phyloP scores from a whole-genome alignment of 768 basidiomycete species.

The Kwoniella pini region DNA sequence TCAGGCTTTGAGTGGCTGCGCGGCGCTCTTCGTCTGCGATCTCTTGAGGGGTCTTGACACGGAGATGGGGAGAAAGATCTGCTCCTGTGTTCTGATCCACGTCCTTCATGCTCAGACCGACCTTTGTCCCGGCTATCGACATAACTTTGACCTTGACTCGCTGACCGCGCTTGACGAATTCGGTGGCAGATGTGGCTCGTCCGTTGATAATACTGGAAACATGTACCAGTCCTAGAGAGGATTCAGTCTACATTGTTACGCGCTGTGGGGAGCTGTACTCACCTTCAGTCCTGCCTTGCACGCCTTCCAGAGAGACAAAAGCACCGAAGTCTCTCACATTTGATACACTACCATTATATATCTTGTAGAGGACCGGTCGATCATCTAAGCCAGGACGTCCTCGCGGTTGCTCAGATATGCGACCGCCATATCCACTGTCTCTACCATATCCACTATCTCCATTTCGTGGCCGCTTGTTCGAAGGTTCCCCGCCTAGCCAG shows the following conservation, averaged over 20 bases:
- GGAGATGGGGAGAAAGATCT: conserved; percentile 90
- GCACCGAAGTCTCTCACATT: conserved; percentile 94
- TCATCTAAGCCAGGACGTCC: conserved; percentile 65
- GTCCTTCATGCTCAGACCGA: conserved; percentile 95
- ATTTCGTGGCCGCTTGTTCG: conserved; percentile 66
- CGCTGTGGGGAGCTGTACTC: conserved; percentile 20
- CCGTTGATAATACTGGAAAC: conserved; percentile 83
- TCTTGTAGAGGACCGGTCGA: conserved; percentile 85
- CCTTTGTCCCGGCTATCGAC: conserved; percentile 77
- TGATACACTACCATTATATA: conserved; percentile 82
- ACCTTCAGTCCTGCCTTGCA: conserved; percentile 87
- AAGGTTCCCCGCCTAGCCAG: conserved; percentile 54
- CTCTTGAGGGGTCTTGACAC: conserved; percentile 91
- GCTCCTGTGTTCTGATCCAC: conserved; percentile 87
- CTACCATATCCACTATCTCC: conserved; percentile 31
- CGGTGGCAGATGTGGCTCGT: conserved; percentile 81
- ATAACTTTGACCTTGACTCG: conserved; percentile 94
- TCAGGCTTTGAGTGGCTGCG: conserved; percentile 63
- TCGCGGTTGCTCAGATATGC: conserved; percentile 52
- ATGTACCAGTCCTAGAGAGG: conserved; percentile 83
- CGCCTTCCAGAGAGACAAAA: conserved; percentile 85
- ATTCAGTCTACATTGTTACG: not conserved
- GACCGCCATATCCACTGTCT: conserved; percentile 32
- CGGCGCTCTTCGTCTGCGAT: conserved; percentile 73
- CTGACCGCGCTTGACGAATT: conserved; percentile 81